A percentile compares a stretch with the other conserved stretches of the same genome.
Conservation (phyloP, 2,329 filamentous ascomycete genomes). For the Shiraia sp. region DNA sequence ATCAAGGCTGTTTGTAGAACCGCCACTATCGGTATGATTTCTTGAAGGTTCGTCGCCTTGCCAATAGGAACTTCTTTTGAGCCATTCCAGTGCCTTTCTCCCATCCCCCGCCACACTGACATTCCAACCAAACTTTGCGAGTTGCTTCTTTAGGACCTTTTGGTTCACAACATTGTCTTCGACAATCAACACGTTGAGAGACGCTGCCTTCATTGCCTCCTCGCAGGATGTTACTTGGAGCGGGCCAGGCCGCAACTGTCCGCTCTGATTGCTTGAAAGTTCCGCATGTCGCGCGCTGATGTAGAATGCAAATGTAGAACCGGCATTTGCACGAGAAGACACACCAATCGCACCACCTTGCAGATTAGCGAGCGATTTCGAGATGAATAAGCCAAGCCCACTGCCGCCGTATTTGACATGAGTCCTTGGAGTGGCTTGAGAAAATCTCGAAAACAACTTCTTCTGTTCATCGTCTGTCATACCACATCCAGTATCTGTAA, state of each 20-base stretch:
- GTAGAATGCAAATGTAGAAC: slow-evolving; percentile 49
- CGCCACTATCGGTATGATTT: too few species aligned
- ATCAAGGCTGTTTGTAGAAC: slow-evolving; percentile 14
- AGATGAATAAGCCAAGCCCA: slow-evolving; percentile 50
- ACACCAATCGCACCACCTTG: slow-evolving; percentile 51
- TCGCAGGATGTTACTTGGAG: slow-evolving; percentile 18
- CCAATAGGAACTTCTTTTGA: slow-evolving; percentile 36
- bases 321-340: slow-evolving; percentile 34
- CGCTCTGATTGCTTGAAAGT: slow-evolving; percentile 8
- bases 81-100: slow-evolving; percentile 43
- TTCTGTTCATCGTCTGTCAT: slow-evolving; percentile 44
- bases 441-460: slow-evolving; percentile 36
- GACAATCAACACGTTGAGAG: slow-evolving; percentile 36
- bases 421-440: slow-evolving; percentile 35
- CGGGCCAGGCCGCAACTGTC: slow-evolving; percentile 6
- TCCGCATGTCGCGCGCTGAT: slow-evolving; percentile 31
- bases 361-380: slow-evolving; percentile 33
- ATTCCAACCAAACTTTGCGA: slow-evolving; percentile 41
- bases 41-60: not conserved
- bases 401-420: slow-evolving; percentile 48
- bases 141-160: slow-evolving; percentile 45
- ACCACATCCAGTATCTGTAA: slow-evolving; percentile 46
- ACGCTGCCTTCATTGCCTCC: slow-evolving; percentile 22
- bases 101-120: slow-evolving; percentile 46
- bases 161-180: slow-evolving; percentile 50